Conservation (phyloP, 768 basidiomycete genomes). For the Lactifluus pinguis region DNA sequence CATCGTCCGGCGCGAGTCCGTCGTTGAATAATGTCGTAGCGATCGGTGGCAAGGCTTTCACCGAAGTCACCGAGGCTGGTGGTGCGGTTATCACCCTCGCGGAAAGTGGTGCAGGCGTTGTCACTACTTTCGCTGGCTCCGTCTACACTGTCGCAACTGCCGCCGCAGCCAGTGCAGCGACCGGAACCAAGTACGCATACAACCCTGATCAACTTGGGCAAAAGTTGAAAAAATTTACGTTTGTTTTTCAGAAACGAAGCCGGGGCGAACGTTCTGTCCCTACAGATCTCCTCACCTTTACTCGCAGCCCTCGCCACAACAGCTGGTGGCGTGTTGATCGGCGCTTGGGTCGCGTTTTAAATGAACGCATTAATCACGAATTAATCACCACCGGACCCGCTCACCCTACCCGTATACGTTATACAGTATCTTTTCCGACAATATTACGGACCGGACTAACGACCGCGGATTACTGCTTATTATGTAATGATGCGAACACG, state of each 20-base stretch:
- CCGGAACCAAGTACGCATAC: neutral
- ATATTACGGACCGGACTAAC: too few relatives aligned
- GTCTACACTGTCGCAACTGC: constrained; percentile 16
- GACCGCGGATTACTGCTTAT: too few relatives aligned
- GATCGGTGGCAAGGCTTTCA: constrained; percentile 10
- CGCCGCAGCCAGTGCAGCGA: neutral
- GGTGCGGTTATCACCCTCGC: constrained; percentile 17
- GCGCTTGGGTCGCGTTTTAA: constrained; percentile 15
- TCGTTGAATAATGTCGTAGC: neutral
- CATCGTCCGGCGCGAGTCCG: too few relatives aligned
- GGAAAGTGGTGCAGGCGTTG: constrained; percentile 8
- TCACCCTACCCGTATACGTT: too few relatives aligned
- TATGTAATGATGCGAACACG: too few relatives aligned
- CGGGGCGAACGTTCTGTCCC: neutral
- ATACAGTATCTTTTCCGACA: too few relatives aligned
- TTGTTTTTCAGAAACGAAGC: neutral
- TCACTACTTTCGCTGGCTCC: constrained; percentile 17
- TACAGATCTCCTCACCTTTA: neutral
- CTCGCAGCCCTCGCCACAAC: constrained; percentile 13
- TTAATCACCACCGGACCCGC: neutral
- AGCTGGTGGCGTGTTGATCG: constrained; percentile 11
- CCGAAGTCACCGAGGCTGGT: constrained; percentile 15
- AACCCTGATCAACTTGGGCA: too few relatives aligned
- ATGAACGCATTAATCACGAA: neutral
- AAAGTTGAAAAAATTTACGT: neutral